These are phyloP conservation scores for Thelephora terrestris DNA, from an alignment of 1,284 basidiomycete genomes.

Conservation along the genomic window DNA sequence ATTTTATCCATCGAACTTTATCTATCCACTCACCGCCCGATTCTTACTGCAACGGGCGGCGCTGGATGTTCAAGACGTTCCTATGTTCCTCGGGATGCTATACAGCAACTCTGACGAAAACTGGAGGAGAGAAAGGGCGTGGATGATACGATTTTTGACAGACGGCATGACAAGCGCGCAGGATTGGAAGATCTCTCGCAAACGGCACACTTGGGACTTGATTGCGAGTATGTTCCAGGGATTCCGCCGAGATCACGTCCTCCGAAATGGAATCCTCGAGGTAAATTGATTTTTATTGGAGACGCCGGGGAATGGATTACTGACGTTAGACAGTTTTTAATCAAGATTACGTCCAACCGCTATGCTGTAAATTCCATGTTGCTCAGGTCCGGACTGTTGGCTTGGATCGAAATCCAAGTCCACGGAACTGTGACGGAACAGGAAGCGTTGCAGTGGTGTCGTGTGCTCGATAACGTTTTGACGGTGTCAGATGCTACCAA, in stretches of 20 bases:
- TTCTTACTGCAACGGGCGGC: slow-evolving; percentile 80
- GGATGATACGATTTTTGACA: slow-evolving; percentile 80
- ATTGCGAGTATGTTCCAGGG: slow-evolving; percentile 74
- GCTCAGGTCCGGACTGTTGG: slow-evolving; percentile 55
- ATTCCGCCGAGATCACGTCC: slow-evolving; percentile 38
- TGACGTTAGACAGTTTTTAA: slow-evolving; percentile 41
- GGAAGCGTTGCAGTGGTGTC: slow-evolving; percentile 53
- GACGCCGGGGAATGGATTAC: no score
- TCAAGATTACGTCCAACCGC: slow-evolving; percentile 56
- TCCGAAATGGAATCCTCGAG: slow-evolving; percentile 58
- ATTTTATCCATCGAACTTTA: slow-evolving; percentile 71
- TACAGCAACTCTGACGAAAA: slow-evolving; percentile 65
- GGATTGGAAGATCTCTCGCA: slow-evolving; percentile 77
- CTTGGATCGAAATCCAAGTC: slow-evolving; percentile 76
- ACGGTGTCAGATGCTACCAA: slow-evolving; percentile 36
- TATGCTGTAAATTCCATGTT: slow-evolving; percentile 61
- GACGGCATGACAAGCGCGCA: slow-evolving; percentile 66
- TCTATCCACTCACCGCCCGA: slow-evolving; percentile 70
- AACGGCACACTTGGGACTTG: slow-evolving; percentile 83
- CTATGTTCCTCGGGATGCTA: slow-evolving; percentile 78
- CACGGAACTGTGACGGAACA: slow-evolving; percentile 22
- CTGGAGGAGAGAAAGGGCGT: slow-evolving; percentile 77
- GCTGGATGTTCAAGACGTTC: slow-evolving; percentile 70
- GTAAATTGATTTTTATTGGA: slow-evolving; percentile 26
- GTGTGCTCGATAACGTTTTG: slow-evolving; percentile 62